Evolutionary conservation across 148 eudicot genomes (phyloP).

Genomic region (Polygonum aviculare): DNA sequence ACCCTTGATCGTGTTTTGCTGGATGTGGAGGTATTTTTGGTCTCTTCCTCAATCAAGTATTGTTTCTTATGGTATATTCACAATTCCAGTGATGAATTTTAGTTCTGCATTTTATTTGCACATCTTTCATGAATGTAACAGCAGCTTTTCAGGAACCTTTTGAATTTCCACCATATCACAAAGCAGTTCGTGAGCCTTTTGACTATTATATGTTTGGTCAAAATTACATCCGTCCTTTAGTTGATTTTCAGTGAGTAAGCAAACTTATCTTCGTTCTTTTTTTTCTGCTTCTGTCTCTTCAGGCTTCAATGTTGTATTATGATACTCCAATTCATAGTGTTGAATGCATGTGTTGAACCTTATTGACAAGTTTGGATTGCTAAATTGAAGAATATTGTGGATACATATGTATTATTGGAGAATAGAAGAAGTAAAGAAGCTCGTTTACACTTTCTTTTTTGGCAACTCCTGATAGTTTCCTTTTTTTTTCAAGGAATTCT

Average conservation of each 20-base stretch:
- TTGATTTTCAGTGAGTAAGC: slow-evolving; percentile 79
- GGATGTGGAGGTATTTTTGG: slow-evolving; percentile 66
- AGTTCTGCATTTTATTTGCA: not conserved
- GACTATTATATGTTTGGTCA: slow-evolving; percentile 87
- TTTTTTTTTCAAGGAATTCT: slow-evolving; percentile 50
- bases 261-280: not conserved
- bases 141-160: slow-evolving; percentile 70
- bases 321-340: not conserved
- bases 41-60: slow-evolving; percentile 15
- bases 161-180: slow-evolving; percentile 66
- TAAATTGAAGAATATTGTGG: not conserved
- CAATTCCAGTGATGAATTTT: slow-evolving; percentile 12
- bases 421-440: too few relatives aligned
- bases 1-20: slow-evolving; percentile 62
- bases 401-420: not conserved
- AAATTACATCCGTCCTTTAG: slow-evolving; percentile 66
- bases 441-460: not conserved
- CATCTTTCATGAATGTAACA: slow-evolving; percentile 13
- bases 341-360: not conserved
- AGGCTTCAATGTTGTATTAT: not conserved
- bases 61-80: slow-evolving; percentile 14
- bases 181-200: slow-evolving; percentile 81
- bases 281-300: not conserved
- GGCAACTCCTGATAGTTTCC: not conserved
- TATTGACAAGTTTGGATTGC: not conserved